phyloP scores from a whole-genome alignment of 371 early-diverging fungal species.

The Circinella umbellata region DNA sequence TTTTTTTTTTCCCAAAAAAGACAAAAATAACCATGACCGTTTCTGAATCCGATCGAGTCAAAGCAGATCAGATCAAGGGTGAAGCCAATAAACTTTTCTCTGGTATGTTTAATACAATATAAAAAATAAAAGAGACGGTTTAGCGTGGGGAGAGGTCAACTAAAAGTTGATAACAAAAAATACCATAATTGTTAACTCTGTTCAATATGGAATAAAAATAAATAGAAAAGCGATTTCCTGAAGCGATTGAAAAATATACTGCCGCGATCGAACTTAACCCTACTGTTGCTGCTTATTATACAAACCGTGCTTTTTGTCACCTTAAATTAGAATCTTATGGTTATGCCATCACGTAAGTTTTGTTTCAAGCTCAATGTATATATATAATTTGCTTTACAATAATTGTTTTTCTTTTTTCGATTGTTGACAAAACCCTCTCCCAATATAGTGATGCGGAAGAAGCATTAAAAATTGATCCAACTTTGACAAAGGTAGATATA shows the following conservation, averaged over 20 bases:
- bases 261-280: conserved; percentile 86
- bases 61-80: conserved; percentile 72
- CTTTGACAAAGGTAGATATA: conserved; percentile 89
- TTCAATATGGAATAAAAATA: too few relatives aligned
- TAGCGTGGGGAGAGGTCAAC: too few relatives aligned
- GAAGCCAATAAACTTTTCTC: conserved; percentile 81
- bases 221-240: conserved; percentile 73
- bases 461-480: conserved; percentile 85
- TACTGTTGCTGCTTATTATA: conserved; percentile 83
- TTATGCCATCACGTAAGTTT: conserved; percentile 76
- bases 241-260: conserved; percentile 86
- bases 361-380: background rate
- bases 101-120: conserved; percentile 38
- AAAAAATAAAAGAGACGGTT: background rate
- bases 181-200: too few relatives aligned
- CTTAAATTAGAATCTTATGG: conserved; percentile 90
- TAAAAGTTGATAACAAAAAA: too few relatives aligned
- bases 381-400: background rate
- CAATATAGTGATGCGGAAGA: conserved; percentile 76
- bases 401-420: too few relatives aligned
- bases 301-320: conserved; percentile 94
- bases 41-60: conserved; percentile 51
- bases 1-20: background rate
- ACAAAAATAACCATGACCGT: conserved; percentile 13
- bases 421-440: too few relatives aligned